Percentiles rank a stretch among this genome's conserved stretches.
These are phyloP conservation scores for Sporisorium iseilematis-ciliati DNA, from an alignment of 1,284 basidiomycete genomes.

Conservation along the genomic window DNA sequence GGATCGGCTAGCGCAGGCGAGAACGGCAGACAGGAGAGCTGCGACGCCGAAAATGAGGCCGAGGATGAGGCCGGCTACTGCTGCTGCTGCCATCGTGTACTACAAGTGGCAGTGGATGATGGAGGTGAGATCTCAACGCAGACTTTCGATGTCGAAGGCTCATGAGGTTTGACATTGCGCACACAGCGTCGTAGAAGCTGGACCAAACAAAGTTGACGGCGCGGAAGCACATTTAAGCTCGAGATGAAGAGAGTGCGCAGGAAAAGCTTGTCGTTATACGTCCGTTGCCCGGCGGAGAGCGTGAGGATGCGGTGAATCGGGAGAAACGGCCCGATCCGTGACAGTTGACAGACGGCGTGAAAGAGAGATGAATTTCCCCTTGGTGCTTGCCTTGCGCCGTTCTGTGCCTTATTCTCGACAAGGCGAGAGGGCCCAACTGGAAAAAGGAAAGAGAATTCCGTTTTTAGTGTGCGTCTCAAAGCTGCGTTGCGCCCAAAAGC, in stretches of 20 bases:
- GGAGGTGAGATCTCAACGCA: not conserved
- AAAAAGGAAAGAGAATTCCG: no score
- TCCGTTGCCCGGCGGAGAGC: conserved; percentile 6
- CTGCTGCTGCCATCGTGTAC: conserved; percentile 28
- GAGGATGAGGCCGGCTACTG: conserved; percentile 34
- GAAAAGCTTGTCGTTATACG: conserved; percentile 10
- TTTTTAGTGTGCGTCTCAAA: not conserved
- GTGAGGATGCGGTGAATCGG: conserved; percentile 5
- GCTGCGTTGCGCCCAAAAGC: not conserved
- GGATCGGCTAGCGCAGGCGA: conserved; percentile 31
- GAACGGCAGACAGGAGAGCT: conserved; percentile 25
- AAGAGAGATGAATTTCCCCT: conserved; percentile 9
- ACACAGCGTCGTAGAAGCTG: not conserved
- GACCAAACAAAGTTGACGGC: not conserved
- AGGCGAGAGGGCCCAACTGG: no score
- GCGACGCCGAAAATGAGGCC: conserved; percentile 28
- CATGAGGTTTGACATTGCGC: not conserved
- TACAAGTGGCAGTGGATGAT: not conserved
- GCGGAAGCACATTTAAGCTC: conserved; percentile 11
- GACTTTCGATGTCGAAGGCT: not conserved
- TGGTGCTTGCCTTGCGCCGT: not conserved
- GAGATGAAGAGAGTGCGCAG: conserved; percentile 9
- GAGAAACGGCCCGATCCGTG: not conserved
- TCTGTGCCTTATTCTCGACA: no score
- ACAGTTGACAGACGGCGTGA: conserved; percentile 4